These are phyloP conservation scores for Eimeria necatrix DNA, from an alignment of 169 alveolate genomes.

Conservation along the genomic window DNA sequence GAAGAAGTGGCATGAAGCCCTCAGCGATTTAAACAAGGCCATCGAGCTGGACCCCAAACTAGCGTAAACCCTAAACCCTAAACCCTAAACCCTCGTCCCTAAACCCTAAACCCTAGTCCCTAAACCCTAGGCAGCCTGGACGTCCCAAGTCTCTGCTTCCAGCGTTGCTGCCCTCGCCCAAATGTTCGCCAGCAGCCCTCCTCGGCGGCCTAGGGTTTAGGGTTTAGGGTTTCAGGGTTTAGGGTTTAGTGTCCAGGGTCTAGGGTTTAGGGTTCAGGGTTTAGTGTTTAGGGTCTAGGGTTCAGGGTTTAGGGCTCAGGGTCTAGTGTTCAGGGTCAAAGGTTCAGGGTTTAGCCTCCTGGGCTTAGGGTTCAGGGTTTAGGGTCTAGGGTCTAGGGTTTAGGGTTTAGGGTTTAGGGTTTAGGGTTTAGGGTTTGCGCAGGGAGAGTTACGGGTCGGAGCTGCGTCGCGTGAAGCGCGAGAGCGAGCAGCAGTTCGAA, in stretches of 20 bases:
- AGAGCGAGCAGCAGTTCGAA: constrained; percentile 89
- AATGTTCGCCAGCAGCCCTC: too few species aligned
- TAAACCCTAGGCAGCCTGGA: not conserved
- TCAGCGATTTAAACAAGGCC: constrained; percentile 91
- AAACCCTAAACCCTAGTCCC: constrained; percentile 18
- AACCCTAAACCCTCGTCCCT: not conserved
- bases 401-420: not conserved
- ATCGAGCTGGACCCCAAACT: constrained; percentile 89
- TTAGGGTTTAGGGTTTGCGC: not conserved
- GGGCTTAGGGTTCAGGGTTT: not conserved
- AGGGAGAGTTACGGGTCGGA: constrained; percentile 82
- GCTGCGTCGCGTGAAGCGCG: constrained; percentile 70
- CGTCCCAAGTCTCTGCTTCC: too few species aligned
- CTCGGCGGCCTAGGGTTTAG: too few species aligned
- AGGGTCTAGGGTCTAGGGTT: not conserved
- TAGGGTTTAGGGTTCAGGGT: too few species aligned
- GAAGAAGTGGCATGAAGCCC: constrained; percentile 92
- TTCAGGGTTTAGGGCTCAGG: too few species aligned
- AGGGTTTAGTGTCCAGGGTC: too few species aligned
- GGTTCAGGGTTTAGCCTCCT: too few species aligned
- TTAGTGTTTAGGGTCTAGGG: too few species aligned
- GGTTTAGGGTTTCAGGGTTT: too few species aligned
- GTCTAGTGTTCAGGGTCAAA: not conserved
- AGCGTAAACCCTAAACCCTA: constrained; percentile 74
- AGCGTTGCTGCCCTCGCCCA: too few species aligned